Percentiles rank a stretch among this genome's conserved stretches.
Evolutionary conservation across 2,329 filamentous ascomycete species (phyloP).

Genomic region (Keithomyces neogunnii): DNA sequence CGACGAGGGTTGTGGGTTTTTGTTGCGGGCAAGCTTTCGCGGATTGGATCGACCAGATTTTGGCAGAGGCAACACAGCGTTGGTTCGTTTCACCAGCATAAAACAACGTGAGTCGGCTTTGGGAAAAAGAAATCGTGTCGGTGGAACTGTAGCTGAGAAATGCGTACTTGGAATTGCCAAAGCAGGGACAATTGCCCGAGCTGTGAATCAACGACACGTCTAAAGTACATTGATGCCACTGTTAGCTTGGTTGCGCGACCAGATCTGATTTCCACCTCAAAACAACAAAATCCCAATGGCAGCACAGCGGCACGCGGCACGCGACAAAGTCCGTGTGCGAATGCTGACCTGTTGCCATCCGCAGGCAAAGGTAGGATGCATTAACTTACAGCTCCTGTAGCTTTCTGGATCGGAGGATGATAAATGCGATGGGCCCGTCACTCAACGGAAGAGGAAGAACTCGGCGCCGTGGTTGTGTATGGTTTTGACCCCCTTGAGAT

Average conservation of each 20-base stretch:
- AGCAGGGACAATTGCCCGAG: slow-evolving; percentile 1
- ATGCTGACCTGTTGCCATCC: slow-evolving; percentile 5
- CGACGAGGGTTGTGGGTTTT: neutral
- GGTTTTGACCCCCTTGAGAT: slow-evolving; percentile 22
- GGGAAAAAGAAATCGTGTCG: neutral
- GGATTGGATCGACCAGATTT: neutral
- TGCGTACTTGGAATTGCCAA: neutral
- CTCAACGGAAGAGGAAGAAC: slow-evolving; percentile 41
- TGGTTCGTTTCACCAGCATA: neutral
- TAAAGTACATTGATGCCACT: slow-evolving; percentile 11
- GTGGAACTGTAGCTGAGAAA: too few relatives aligned
- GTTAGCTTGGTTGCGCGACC: slow-evolving; percentile 10
- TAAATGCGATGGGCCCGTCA: slow-evolving; percentile 33
- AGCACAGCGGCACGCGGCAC: slow-evolving; percentile 3
- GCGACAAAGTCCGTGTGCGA: slow-evolving; percentile 6
- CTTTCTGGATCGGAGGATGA: slow-evolving; percentile 27
- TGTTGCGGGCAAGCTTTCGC: neutral
- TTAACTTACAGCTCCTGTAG: slow-evolving; percentile 25
- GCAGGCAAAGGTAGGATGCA: slow-evolving; percentile 2
- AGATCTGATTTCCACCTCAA: slow-evolving; percentile 3
- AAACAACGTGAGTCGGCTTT: neutral
- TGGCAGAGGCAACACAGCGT: neutral
- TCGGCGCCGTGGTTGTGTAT: slow-evolving; percentile 26
- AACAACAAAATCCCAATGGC: slow-evolving; percentile 3
- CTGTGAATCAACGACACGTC: slow-evolving; percentile 6